Conservation (phyloP, 2,329 filamentous ascomycete genomes). For the Fusarium robinianum region DNA sequence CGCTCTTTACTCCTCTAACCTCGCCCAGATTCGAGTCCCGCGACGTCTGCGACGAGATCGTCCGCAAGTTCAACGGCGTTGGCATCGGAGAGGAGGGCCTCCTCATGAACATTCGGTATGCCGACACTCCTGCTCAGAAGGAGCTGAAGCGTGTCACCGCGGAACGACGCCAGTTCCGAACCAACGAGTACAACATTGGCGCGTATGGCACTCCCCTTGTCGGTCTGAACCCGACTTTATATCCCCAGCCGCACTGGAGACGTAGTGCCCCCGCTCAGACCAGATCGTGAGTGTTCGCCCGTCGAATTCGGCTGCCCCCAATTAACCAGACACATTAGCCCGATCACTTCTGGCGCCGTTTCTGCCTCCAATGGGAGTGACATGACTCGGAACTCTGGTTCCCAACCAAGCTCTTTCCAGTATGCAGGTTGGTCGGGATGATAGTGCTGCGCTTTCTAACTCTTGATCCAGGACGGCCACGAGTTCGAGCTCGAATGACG, state of each 20-base stretch:
- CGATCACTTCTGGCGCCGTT: conserved; percentile 24
- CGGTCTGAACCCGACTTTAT: conserved; percentile 52
- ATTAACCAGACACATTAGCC: too few relatives aligned
- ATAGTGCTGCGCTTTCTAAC: conserved; percentile 41
- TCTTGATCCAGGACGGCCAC: conserved; percentile 41
- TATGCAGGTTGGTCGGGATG: conserved; percentile 39
- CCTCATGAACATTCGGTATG: conserved; percentile 91
- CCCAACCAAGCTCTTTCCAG: conserved; percentile 43
- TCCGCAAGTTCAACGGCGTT: conserved; percentile 82
- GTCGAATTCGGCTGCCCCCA: too few relatives aligned
- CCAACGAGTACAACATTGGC: conserved; percentile 88
- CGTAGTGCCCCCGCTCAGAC: conserved; percentile 35
- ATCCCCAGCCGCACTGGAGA: conserved; percentile 45
- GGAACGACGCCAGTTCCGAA: conserved; percentile 91
- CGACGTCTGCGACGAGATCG: conserved; percentile 87
- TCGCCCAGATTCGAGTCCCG: conserved; percentile 80
- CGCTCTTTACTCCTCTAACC: conserved; percentile 3
- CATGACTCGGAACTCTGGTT: conserved; percentile 38
- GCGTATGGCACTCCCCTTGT: conserved; percentile 68
- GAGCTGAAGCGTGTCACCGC: conserved; percentile 95
- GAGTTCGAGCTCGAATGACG: conserved; percentile 48
- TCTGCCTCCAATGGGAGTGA: conserved; percentile 38
- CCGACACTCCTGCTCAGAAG: conserved; percentile 96
- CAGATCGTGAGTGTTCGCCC: conserved; percentile 38
- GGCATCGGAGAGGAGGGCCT: conserved; percentile 77